These are phyloP conservation scores for Spergularia marina DNA, from an alignment of 148 eudicot species.

Conservation along the genomic window DNA sequence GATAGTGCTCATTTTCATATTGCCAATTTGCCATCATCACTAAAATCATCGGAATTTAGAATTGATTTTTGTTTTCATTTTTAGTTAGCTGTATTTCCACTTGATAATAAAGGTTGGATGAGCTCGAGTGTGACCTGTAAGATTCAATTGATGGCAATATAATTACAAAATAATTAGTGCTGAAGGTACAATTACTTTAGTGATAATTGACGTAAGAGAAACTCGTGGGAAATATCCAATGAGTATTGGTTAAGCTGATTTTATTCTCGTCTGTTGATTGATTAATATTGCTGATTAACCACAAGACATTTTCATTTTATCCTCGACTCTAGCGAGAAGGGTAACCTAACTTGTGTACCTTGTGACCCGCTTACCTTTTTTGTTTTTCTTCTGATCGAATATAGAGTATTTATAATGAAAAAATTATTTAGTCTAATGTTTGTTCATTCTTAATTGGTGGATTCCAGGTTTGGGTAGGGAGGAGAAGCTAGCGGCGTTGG, in stretches of 20 bases:
- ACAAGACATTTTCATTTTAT: no score
- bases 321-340: no score
- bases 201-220: not conserved
- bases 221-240: not conserved
- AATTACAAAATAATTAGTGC: not conserved
- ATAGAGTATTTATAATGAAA: not conserved
- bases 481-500: slow-evolving; percentile 59
- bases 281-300: not conserved
- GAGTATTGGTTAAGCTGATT: no score
- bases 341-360: no score
- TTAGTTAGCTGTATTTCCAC: no score
- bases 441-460: slow-evolving; percentile 8
- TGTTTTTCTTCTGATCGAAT: not conserved
- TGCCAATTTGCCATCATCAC: no score
- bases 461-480: slow-evolving; percentile 58
- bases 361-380: no score
- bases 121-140: no score
- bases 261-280: not conserved
- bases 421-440: not conserved
- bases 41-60: no score
- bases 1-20: no score
- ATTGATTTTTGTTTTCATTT: no score
- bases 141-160: not conserved
- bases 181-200: not conserved
- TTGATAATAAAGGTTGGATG: no score